Evolutionary conservation across 2,329 filamentous ascomycete genomes (phyloP).

Genomic region (Pseudogymnoascus sp.): DNA sequence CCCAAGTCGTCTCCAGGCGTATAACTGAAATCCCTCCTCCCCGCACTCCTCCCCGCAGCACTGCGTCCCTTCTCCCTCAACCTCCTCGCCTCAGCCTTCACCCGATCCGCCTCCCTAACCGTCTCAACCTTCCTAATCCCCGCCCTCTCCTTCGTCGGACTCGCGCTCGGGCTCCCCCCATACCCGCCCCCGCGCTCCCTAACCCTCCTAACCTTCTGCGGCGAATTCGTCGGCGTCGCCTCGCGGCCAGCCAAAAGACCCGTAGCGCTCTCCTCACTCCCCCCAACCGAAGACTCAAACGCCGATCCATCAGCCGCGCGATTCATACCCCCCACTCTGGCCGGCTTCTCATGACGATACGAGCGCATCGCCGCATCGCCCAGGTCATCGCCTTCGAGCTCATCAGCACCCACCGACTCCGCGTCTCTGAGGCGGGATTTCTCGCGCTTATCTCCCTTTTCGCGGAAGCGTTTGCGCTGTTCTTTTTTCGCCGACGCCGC

Average conservation of each 20-base stretch:
- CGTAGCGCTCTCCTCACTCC: slow-evolving; percentile 26
- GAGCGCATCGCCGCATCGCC: slow-evolving; percentile 62
- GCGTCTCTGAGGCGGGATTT: neutral
- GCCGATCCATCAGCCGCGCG: slow-evolving; percentile 66
- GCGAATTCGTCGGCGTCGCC: slow-evolving; percentile 46
- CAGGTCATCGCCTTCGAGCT: slow-evolving; percentile 43
- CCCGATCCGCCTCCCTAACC: slow-evolving; percentile 43
- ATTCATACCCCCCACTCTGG: slow-evolving; percentile 84
- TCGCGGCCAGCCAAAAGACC: slow-evolving; percentile 52
- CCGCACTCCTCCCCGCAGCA: neutral
- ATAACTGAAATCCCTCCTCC: slow-evolving; percentile 27
- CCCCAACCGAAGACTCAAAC: slow-evolving; percentile 40
- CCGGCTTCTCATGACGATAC: slow-evolving; percentile 80
- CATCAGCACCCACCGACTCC: slow-evolving; percentile 24
- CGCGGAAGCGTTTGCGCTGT: slow-evolving; percentile 15
- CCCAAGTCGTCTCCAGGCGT: slow-evolving; percentile 24
- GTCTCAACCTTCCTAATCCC: slow-evolving; percentile 19
- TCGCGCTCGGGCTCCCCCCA: neutral
- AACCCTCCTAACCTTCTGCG: slow-evolving; percentile 26
- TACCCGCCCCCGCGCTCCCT: neutral
- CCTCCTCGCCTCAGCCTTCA: slow-evolving; percentile 47
- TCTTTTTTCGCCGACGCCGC: slow-evolving; percentile 24
- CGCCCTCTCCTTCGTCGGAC: slow-evolving; percentile 11
- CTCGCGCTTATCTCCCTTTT: neutral
- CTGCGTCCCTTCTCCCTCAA: slow-evolving; percentile 45